Evolutionary conservation across 225 moss, liverwort and hornwort genomes (phyloP), one percentile per base, ranked within the genome.

Genomic region (Antitrichia curtipendula): DNA sequence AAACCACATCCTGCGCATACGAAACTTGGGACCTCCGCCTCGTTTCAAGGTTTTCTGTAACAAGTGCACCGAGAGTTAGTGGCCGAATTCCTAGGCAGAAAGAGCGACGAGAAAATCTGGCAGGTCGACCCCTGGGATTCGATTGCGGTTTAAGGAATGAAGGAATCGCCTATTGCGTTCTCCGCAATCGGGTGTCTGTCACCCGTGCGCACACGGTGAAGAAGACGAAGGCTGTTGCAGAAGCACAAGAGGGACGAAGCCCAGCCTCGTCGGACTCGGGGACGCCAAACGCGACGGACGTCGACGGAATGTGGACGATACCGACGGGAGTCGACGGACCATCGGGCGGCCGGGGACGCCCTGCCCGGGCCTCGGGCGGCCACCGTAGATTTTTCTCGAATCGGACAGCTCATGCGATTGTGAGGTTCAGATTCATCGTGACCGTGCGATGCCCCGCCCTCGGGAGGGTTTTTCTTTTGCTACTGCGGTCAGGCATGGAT

Each of bases 321-420:
- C 59, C 77, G 79, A 86, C 71, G 84, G 78, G 27, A 10, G 53
- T 41, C 53, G 36, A 58, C 75, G 69, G 69, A 53, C 38, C 57
- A 59, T 82, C 61, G 66, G 85, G 85, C 70, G 83, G 18, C 82
- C 18, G 65, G 22, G 28, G 53, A 54, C 5, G 41, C 8, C 66
- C 53, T 21, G 34, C 57, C 22, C 22, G 16, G 56, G 38, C 50
- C 40, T 49, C 62, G 89, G 80, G 89, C 84, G 75, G 84, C 80
- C 89, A 89, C 91, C 91, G 91, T 91, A 89, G 89, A 91, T 91
- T 87, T 84, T 61, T 62, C 61, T 22, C 28, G 21, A 40, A 91
- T 91, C 89, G 91, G 53, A 91, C 89, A 89, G 89, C 91, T 84
- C 80, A 40, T 66, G 76, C 36, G 27, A 84, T 84, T 66, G 87